Conservation (phyloP, 192 early-diverging fungal species). For the Diversispora eburnea region DNA sequence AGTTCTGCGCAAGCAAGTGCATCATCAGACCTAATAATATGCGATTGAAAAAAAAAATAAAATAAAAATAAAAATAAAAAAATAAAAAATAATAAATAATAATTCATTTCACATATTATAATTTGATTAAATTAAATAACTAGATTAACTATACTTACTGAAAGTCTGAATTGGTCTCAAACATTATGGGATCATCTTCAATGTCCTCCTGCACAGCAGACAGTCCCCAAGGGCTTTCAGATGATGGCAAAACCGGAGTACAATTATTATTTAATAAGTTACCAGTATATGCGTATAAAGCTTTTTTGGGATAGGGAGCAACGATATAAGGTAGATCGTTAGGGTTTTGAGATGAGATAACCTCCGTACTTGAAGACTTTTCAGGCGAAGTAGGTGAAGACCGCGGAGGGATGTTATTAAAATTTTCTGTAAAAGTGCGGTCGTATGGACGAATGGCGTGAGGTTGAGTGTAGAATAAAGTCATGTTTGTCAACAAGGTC, state of each 20-base stretch:
- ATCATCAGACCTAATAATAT: constrained; percentile 13
- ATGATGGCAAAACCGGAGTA: not conserved
- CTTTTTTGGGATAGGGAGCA: constrained; percentile 15
- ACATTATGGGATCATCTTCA: constrained; percentile 4
- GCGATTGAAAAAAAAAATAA: not conserved
- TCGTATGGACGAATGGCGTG: not conserved
- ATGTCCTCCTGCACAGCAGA: constrained; percentile 13
- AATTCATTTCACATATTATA: not conserved
- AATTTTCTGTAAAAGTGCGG: constrained; percentile 17
- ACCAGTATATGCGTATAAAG: constrained; percentile 2
- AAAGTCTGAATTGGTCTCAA: not conserved
- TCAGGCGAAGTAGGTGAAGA: not conserved
- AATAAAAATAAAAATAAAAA: not conserved
- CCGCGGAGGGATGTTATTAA: constrained; percentile 3
- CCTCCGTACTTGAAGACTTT: not conserved
- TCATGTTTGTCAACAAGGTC: constrained; percentile 16
- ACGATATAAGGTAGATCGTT: constrained; percentile 9
- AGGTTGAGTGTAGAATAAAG: constrained; percentile 18
- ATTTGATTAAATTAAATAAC: too few species aligned
- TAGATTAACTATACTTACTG: not conserved
- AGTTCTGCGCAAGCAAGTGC: constrained; percentile 24
- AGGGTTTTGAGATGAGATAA: not conserved
- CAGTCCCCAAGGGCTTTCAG: constrained; percentile 4
- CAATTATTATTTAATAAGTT: not conserved
- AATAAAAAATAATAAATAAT: constrained; percentile 4